Base-by-base conservation (phyloP, 1,284 basidiomycete species). In the Cutaneotrichosporon daszewskae region DNA sequence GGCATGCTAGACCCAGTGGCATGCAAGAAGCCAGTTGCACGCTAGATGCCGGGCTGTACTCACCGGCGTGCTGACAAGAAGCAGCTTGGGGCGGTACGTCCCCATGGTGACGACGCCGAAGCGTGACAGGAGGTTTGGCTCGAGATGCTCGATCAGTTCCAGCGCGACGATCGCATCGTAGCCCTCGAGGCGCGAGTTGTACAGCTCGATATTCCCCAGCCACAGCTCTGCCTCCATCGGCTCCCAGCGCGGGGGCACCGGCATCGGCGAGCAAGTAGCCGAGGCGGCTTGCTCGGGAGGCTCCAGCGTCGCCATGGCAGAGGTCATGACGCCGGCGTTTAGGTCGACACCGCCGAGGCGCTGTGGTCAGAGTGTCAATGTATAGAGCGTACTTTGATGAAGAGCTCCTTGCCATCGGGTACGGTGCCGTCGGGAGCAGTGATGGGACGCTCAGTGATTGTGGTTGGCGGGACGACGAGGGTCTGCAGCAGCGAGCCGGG, bases 111-210 rank as follows among this genome's bases (percentile, higher is more conserved):
- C 74, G 11, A 86, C 85, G 4, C 84, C 82, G 58, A 92, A 89
- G n/a, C 77, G 75, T 6, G 77, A 74, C n/a, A 95, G 75, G 10
- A 85, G 71, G 13, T 77, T 66, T 2, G 81, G 78, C 11, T 81
- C 76, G 44, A 97, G 74, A 61, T 97, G 92, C 68, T 97, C 92
- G 59, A 97, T 85, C 82, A 95, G 84, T 75, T 96, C 91, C 6
- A 82, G 83, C 16, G 83, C 80, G 19, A 90, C 79, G 52, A 95
- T 85, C 49, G 87, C 90, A 49, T 95, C 88, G 17, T 80, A 77
- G 34, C 76, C 79, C 40, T 74, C 75, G 53, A 96, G 83, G 31
- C 78, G 76, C 19, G 80, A 74, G 59, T 95, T 95, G 58, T 84
- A 76, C 8, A 74, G 73, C 62, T 87, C 80, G 33, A 96, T 74